Evolutionary conservation across 176 grass and related monocot genomes (phyloP), one percentile per base, ranked within the genome.

Genomic region (Otatea glauca): DNA sequence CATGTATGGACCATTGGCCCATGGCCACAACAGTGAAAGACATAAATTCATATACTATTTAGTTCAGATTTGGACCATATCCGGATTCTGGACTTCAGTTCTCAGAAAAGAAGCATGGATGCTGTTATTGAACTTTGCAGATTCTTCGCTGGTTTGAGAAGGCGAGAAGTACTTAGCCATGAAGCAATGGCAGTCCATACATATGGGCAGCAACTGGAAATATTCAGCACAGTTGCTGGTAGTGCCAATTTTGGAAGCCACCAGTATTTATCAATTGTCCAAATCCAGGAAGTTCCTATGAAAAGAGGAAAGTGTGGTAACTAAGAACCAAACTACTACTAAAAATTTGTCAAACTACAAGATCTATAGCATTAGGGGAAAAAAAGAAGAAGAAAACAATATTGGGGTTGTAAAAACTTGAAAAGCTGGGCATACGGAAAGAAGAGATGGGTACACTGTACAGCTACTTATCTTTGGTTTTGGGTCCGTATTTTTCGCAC

Each of bases 221-320:
- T 32, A 81, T 53, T 45, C 20, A 62, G 29, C 29, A 65, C 17
- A 51, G 77, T 47, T 29, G 20, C 16, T 70, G 47, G 64, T 29
- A 24, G 32, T 55, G 78, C 38, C 2, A 29, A 37, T 21, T 64
- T 54, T 14, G 59, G 67, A 76, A 70, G 7, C 38, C 58, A 53
- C 5, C 25, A n/a, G 14, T 24, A 72, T 43, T 43, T 63, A 17
- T 78, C 45, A 5, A 23, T n/a, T 60, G 45, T 81, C 17, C 35
- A 56, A 70, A 68, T 78, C 24, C 48, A 59, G 9, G n/a, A 47
- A 66, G 68, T 66, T 64, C 58, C 58, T 37, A 2, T 50, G 21
- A 50, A 86, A 79, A 55, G 27, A 84, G 7, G 81, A 75, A 35
- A 20, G 2, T 67, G 37, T 67, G 58, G 41, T 59, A 53, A 45